Conservation (phyloP, 345 rosid species). For the Eucalyptus pauciflora region DNA sequence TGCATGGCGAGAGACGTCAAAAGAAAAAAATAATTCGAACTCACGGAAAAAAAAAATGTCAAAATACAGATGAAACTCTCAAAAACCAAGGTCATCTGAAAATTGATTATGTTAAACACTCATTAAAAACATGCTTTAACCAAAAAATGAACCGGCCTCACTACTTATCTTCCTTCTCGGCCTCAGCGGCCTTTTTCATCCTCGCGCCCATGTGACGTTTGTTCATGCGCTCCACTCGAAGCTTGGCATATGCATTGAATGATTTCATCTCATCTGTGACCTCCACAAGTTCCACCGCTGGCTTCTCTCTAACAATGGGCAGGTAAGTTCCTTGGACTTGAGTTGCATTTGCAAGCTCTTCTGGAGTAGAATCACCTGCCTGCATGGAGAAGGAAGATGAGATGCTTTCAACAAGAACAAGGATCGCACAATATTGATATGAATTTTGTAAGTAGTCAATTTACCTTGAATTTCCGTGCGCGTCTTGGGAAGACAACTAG, state of each 20-base stretch:
- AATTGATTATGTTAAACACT: not conserved
- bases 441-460: too few relatives aligned
- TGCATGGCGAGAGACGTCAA: not conserved
- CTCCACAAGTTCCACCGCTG: constrained; percentile 51
- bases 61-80: not conserved
- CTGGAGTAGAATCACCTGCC: too few relatives aligned
- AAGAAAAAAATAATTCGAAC: not conserved
- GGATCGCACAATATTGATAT: too few relatives aligned
- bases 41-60: not conserved
- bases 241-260: constrained; percentile 70
- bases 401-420: too few relatives aligned
- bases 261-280: constrained; percentile 60
- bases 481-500: too few relatives aligned
- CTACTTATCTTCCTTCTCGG: constrained; percentile 77
- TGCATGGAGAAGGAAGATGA: too few relatives aligned
- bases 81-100: not conserved
- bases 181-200: constrained; percentile 73
- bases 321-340: too few relatives aligned
- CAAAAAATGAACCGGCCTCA: not conserved
- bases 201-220: constrained; percentile 54
- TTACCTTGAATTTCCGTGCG: too few relatives aligned
- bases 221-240: constrained; percentile 48
- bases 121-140: not conserved
- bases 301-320: too few relatives aligned
- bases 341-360: too few relatives aligned